Conservation (phyloP, 2,329 filamentous ascomycete species). For the Trichoderma sp. region DNA sequence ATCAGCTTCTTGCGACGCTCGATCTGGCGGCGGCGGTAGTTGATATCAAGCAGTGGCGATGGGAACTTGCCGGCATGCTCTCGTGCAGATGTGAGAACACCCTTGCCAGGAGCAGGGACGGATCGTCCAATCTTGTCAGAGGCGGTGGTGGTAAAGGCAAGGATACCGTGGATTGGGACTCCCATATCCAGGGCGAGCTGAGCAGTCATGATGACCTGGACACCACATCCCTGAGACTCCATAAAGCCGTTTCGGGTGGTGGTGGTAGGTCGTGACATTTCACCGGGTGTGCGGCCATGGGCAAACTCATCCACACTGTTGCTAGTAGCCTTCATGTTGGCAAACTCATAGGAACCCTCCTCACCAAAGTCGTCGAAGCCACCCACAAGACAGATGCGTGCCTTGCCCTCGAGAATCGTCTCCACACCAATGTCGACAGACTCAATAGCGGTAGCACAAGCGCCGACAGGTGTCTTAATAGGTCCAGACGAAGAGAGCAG, state of each 20-base stretch:
- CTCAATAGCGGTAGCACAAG: constrained; percentile 95
- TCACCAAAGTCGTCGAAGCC: constrained; percentile 99
- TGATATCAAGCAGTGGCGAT: constrained; percentile 93
- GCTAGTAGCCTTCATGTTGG: constrained; percentile 99
- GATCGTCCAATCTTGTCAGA: constrained; percentile 99
- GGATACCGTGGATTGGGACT: constrained; percentile 92
- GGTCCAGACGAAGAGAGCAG: constrained; percentile 93
- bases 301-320: constrained; percentile 96
- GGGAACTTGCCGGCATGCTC: constrained; percentile 90
- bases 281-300: constrained; percentile 88
- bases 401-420: constrained; percentile 97
- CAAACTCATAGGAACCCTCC: constrained; percentile 98
- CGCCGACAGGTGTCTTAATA: constrained; percentile 97
- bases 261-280: constrained; percentile 97
- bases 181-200: constrained; percentile 97
- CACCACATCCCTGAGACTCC: constrained; percentile 98
- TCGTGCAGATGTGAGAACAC: constrained; percentile 91
- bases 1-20: constrained; percentile 92
- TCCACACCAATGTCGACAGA: constrained; percentile 97
- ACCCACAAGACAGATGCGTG: constrained; percentile 93
- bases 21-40: constrained; percentile 93
- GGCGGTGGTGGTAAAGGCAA: constrained; percentile 90
- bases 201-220: constrained; percentile 98
- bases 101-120: constrained; percentile 91
- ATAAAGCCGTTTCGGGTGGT: constrained; percentile 98